Evolutionary conservation across 345 rosid genomes (phyloP).

Genomic region (Camelina neglecta): DNA sequence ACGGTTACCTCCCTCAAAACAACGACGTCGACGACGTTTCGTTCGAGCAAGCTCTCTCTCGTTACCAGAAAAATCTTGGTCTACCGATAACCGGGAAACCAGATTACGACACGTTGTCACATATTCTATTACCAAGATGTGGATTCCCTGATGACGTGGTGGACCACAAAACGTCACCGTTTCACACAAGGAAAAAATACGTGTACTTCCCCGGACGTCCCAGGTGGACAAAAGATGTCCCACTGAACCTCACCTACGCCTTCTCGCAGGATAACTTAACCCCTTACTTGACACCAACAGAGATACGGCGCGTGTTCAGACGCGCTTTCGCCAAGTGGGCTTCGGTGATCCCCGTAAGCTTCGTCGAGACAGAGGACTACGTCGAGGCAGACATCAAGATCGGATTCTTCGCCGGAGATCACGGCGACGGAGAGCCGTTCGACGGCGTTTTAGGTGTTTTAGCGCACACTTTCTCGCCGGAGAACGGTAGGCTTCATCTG

Average conservation of each 20-base stretch:
- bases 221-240: slow-evolving; percentile 60
- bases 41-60: slow-evolving; percentile 49
- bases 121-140: slow-evolving; percentile 59
- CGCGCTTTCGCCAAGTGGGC: slow-evolving; percentile 74
- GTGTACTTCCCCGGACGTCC: slow-evolving; percentile 70
- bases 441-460: slow-evolving; percentile 83
- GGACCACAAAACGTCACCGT: slow-evolving; percentile 21
- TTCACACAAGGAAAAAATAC: slow-evolving; percentile 43
- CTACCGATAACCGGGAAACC: slow-evolving; percentile 58
- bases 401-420: slow-evolving; percentile 81
- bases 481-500: slow-evolving; percentile 74
- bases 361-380: slow-evolving; percentile 61
- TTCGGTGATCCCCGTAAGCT: slow-evolving; percentile 71
- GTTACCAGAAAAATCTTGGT: slow-evolving; percentile 61
- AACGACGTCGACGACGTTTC: slow-evolving; percentile 42
- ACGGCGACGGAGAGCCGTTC: slow-evolving; percentile 88
- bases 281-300: slow-evolving; percentile 43
- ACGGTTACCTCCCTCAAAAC: slow-evolving; percentile 52
- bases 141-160: slow-evolving; percentile 54
- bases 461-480: slow-evolving; percentile 87
- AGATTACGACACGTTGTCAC: slow-evolving; percentile 54
- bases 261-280: slow-evolving; percentile 65
- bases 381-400: slow-evolving; percentile 71
- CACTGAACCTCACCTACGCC: slow-evolving; percentile 66
- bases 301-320: slow-evolving; percentile 52